Conservation (phyloP, 306 rosid genomes). For the Gleditsia sinensis region DNA sequence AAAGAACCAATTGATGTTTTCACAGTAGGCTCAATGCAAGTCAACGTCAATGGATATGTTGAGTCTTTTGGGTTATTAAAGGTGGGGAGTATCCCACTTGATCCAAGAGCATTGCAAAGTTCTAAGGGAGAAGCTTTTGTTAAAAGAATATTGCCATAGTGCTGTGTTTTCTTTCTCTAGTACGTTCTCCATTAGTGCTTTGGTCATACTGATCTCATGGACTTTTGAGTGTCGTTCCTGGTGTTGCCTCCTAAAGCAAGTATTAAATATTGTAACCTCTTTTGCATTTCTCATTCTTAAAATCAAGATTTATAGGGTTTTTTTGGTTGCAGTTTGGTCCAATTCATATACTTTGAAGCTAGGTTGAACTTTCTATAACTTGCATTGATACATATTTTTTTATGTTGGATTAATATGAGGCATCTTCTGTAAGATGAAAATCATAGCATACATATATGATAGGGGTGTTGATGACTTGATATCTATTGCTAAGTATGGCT, state of each 20-base stretch:
- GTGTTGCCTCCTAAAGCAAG: background rate
- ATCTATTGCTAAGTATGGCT: no score
- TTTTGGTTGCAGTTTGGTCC: constrained; percentile 15
- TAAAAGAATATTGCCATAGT: constrained; percentile 20
- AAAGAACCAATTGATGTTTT: constrained; percentile 48
- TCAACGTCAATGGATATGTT: constrained; percentile 62
- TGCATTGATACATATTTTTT: background rate
- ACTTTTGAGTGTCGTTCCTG: constrained; percentile 11
- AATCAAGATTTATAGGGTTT: constrained; percentile 15
- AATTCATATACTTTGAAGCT: background rate
- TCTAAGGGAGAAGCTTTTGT: constrained; percentile 39
- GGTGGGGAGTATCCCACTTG: constrained; percentile 77
- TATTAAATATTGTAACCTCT: background rate
- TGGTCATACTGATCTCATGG: constrained; percentile 20
- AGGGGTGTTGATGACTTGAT: no score
- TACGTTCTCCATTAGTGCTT: constrained; percentile 31
- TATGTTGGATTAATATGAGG: no score
- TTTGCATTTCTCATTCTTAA: background rate
- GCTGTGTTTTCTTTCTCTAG: constrained; percentile 2
- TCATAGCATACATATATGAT: no score
- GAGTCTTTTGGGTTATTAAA: constrained; percentile 59
- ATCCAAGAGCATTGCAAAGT: constrained; percentile 58
- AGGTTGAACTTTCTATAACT: background rate
- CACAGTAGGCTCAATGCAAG: constrained; percentile 76
- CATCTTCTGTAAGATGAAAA: constrained; percentile 6